Evolutionary conservation across 768 basidiomycete species (phyloP), one percentile per base, ranked within the genome.

Genomic region (Trametes cinnabarina): DNA sequence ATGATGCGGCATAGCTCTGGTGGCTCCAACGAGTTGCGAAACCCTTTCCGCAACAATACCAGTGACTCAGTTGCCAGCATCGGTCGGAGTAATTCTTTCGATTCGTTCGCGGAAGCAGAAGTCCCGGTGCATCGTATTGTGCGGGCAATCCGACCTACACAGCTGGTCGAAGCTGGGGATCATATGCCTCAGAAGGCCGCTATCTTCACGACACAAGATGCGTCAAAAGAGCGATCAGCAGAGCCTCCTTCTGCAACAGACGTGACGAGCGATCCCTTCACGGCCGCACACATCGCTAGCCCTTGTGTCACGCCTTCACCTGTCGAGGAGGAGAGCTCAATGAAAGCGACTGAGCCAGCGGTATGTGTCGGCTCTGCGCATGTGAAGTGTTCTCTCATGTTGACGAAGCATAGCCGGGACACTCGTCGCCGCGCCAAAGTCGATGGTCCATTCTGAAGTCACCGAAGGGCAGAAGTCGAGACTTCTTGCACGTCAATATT

Each of bases 401-500:
- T 58, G 7, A 46, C 28, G 15, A 25, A 34, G 17, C 9, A 23
- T 28, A 32, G 25, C 4, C 23, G n/a, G n/a, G 23, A 15, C n/a
- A 25, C 11, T 22, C 25, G 4, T 19, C 15, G n/a, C 51, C 59
- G 19, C 10, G 3, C 30, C 40, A 32, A 10, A 44, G 55, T 15
- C 51, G 39, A 1, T 43, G 55, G 43, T 57, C 51, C 4, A 15
- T 52, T 23, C n/a, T 49, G 20, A 61, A 17, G 30, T 51, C 55
- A 8, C 47, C 56, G 7, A 55, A 34, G 19, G 44, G 32, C 4
- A 28, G 35, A 7, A 35, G 53, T 1, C 41, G 39, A 19, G 57
- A 61, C 46, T 61, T 61, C 26, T 22, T 61, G 26, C 57, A 61
- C 4, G 60, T 64, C 34, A 51, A 58, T 14, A 64, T 64, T 26